These are phyloP conservation scores for Trametes versicolor DNA, from an alignment of 1,284 basidiomycete genomes.

Conservation along the genomic window DNA sequence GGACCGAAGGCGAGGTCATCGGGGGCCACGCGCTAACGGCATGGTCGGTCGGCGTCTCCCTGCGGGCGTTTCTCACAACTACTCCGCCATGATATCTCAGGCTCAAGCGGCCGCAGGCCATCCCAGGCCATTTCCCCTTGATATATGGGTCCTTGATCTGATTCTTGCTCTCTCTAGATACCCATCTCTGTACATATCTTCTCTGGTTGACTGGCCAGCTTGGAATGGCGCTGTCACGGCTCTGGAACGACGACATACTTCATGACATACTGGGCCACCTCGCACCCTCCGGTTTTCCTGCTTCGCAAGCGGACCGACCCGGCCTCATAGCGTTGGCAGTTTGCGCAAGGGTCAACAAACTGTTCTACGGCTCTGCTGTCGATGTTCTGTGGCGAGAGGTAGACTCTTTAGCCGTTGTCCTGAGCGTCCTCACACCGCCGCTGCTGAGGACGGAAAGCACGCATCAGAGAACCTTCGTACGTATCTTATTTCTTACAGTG, in stretches of 20 bases:
- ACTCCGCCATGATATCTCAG: too few relatives aligned
- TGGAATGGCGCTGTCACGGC: slow-evolving; percentile 4
- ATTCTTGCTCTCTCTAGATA: neutral
- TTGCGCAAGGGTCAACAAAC: slow-evolving; percentile 17
- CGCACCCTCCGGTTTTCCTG: slow-evolving; percentile 16
- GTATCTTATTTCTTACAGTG: neutral
- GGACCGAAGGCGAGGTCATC: neutral
- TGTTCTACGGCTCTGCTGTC: slow-evolving; percentile 16
- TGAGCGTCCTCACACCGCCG: slow-evolving; percentile 11
- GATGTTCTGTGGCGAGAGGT: slow-evolving; percentile 25
- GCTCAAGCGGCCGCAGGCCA: too few relatives aligned
- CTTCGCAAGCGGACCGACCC: slow-evolving; percentile 5
- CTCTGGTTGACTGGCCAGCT: neutral
- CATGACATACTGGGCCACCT: slow-evolving; percentile 21
- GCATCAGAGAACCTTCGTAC: slow-evolving; percentile 5
- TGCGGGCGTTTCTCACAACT: neutral
- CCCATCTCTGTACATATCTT: neutral
- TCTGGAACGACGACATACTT: slow-evolving; percentile 26
- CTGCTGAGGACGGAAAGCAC: slow-evolving; percentile 4
- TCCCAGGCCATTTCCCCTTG: too few relatives aligned
- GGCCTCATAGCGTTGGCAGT: slow-evolving; percentile 13
- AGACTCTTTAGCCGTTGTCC: slow-evolving; percentile 15
- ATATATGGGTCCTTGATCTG: neutral
- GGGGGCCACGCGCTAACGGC: slow-evolving; percentile 10
- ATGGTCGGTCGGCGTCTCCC: slow-evolving; percentile 1